Evolutionary conservation across 176 grass and related monocot genomes (phyloP).

Genomic region (Hordeum marinum): DNA sequence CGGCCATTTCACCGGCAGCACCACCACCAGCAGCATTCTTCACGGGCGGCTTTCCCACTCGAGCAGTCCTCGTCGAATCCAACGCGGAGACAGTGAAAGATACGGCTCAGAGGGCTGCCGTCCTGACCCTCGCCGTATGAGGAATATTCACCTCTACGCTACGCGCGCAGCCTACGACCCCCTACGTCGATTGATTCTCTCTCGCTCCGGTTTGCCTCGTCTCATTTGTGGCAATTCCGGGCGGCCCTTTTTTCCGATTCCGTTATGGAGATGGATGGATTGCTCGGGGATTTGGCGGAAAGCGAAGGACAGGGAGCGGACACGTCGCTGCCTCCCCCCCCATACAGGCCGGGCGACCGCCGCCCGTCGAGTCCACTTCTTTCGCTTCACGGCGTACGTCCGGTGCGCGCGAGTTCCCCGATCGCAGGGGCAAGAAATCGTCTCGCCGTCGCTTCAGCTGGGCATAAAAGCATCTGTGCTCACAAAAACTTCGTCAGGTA

Average conservation of each 20-base stretch:
- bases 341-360: conserved; percentile 2
- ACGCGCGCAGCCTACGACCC: not conserved
- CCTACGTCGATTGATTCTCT: conserved; percentile 19
- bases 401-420: not conserved
- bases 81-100: not conserved
- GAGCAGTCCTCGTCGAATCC: not conserved
- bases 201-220: not conserved
- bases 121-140: conserved; percentile 5
- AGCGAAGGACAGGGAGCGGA: conserved; percentile 26
- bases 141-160: conserved; percentile 45
- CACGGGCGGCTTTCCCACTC: not conserved
- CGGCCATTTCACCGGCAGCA: not conserved
- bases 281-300: conserved; percentile 5
- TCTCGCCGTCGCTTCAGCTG: not conserved
- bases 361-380: conserved; percentile 1
- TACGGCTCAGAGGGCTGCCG: not conserved
- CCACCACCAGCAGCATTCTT: not conserved
- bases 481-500: too few relatives aligned
- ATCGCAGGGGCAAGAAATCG: not conserved
- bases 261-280: not conserved
- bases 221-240: conserved; percentile 24
- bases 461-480: too few relatives aligned
- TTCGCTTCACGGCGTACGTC: not conserved
- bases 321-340: conserved; percentile 22
- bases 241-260: conserved; percentile 29